phyloP scores from a whole-genome alignment of 225 moss, liverwort and hornwort genomes.

The Pseudoscleropodium purum region DNA sequence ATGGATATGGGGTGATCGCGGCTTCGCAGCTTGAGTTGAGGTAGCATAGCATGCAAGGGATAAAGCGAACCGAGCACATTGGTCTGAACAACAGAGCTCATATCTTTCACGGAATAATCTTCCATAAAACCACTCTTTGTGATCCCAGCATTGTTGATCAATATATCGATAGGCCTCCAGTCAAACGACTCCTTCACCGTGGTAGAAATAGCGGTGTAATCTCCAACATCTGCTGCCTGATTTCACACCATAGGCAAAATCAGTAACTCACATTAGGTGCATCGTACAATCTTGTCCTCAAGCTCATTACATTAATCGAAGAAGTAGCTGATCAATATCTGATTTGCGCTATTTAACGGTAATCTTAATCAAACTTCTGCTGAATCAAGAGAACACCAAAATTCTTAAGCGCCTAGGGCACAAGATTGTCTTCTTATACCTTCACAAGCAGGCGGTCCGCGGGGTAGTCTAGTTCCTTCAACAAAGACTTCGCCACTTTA shows the following conservation, averaged over 20 bases:
- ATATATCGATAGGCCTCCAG: constrained; percentile 74
- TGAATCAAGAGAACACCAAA: background rate
- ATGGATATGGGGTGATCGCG: constrained; percentile 65
- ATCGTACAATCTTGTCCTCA: background rate
- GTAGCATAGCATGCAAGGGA: constrained; percentile 61
- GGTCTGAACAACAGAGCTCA: constrained; percentile 60
- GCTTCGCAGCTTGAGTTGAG: constrained; percentile 75
- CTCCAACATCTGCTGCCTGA: constrained; percentile 71
- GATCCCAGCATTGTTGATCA: constrained; percentile 82
- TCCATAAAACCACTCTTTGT: constrained; percentile 77
- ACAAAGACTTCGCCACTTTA: constrained; percentile 21
- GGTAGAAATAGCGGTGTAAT: constrained; percentile 50
- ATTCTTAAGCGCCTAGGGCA: background rate
- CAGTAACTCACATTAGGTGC: background rate
- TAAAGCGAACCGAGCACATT: constrained; percentile 74
- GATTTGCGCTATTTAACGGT: background rate
- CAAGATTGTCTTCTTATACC: constrained; percentile 14
- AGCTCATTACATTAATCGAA: background rate
- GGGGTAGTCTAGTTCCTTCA: constrained; percentile 29
- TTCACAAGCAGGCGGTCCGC: constrained; percentile 41
- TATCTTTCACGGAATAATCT: constrained; percentile 47
- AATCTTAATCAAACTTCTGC: background rate
- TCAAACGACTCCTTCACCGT: constrained; percentile 51
- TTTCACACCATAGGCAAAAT: background rate
- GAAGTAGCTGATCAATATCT: background rate